Evolutionary conservation across 495 filamentous ascomycete genomes (phyloP).

Genomic region (Annulohypoxylon stygium): DNA sequence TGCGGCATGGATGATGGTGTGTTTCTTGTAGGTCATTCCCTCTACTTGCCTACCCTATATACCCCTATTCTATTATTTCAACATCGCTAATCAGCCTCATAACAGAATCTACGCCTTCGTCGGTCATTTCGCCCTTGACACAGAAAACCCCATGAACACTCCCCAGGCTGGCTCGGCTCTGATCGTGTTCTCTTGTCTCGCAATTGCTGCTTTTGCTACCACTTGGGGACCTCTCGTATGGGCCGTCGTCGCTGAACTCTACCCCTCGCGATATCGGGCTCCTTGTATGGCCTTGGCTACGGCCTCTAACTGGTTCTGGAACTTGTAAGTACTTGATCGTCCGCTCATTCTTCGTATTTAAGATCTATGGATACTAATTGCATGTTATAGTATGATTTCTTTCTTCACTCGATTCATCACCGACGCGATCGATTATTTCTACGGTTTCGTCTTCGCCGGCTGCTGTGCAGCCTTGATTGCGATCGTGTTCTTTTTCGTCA

Average conservation of each 20-base stretch:
- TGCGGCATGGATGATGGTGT: slow-evolving; percentile 74
- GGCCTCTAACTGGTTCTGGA: slow-evolving; percentile 89
- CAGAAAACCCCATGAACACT: slow-evolving; percentile 64
- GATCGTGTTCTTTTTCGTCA: slow-evolving; percentile 83
- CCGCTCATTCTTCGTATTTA: slow-evolving; percentile 56
- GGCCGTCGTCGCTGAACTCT: slow-evolving; percentile 84
- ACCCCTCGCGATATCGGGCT: slow-evolving; percentile 81
- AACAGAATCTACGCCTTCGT: slow-evolving; percentile 74
- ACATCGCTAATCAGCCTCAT: slow-evolving; percentile 52
- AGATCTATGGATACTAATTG: slow-evolving; percentile 63
- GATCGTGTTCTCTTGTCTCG: slow-evolving; percentile 87
- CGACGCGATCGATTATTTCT: slow-evolving; percentile 78
- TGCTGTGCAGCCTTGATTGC: slow-evolving; percentile 75
- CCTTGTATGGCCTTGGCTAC: slow-evolving; percentile 82
- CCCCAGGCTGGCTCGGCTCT: slow-evolving; percentile 73
- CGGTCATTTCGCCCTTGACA: slow-evolving; percentile 67
- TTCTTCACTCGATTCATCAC: slow-evolving; percentile 88
- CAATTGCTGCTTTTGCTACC: slow-evolving; percentile 70
- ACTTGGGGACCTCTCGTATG: slow-evolving; percentile 92
- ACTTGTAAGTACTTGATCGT: slow-evolving; percentile 68
- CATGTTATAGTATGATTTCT: slow-evolving; percentile 63
- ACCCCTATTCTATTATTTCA: slow-evolving; percentile 61
- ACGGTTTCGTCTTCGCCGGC: slow-evolving; percentile 86
- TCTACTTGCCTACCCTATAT: not conserved
- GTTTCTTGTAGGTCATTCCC: slow-evolving; percentile 68